Conservation (phyloP, 768 basidiomycete species). For the Phlebiopsis flavidoalba region DNA sequence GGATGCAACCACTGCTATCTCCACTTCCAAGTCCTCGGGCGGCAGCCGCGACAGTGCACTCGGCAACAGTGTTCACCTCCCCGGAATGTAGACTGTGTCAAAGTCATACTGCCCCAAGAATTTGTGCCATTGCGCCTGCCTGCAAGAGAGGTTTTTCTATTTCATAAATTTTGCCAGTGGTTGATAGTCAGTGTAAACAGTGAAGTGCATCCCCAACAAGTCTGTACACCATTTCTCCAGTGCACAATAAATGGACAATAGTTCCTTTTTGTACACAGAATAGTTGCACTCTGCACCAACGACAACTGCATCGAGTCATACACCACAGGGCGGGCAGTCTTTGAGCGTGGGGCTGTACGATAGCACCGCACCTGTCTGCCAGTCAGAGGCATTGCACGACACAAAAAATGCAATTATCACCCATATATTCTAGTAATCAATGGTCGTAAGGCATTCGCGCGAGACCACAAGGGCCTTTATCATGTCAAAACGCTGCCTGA, state of each 20-base stretch:
- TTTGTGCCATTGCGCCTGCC: constrained; percentile 35
- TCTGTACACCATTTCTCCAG: constrained; percentile 19
- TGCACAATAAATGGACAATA: constrained; percentile 30
- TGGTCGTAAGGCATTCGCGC: constrained; percentile 23
- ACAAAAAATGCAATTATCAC: constrained; percentile 30
- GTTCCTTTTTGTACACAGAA: constrained; percentile 33
- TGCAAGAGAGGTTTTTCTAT: constrained; percentile 26
- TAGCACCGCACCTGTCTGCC: constrained; percentile 26
- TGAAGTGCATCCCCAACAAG: constrained; percentile 17
- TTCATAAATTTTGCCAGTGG: constrained; percentile 28
- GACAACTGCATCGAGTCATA: constrained; percentile 19
- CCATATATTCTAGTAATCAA: constrained; percentile 28
- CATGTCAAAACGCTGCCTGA: constrained; percentile 31
- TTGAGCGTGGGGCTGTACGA: constrained; percentile 28
- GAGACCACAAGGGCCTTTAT: constrained; percentile 27
- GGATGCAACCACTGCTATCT: background rate
- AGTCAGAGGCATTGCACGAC: constrained; percentile 28
- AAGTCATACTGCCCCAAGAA: constrained; percentile 33
- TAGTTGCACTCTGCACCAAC: constrained; percentile 33
- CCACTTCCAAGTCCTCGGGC: background rate
- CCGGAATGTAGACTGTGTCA: constrained; percentile 31
- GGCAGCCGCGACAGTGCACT: constrained; percentile 21
- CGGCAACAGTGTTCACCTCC: constrained; percentile 33
- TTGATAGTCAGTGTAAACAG: constrained; percentile 32
- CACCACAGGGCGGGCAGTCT: background rate